Evolutionary conservation across 1,139 yeast species (phyloP).

Genomic region (Diutina ranongensis): DNA sequence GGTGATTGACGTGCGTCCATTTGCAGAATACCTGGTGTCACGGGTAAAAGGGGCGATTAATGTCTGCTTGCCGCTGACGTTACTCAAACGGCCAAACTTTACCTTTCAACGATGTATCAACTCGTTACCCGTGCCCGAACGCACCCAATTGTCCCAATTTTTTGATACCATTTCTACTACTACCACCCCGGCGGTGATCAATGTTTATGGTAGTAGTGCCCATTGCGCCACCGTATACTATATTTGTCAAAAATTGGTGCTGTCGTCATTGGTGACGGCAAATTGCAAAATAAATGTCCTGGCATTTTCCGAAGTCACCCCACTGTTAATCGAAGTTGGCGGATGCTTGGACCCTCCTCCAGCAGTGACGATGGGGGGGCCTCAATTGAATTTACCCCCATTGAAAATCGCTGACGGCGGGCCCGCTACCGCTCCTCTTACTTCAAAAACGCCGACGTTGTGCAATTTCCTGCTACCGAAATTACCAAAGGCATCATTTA

Average conservation of each 20-base stretch:
- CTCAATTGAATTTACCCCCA: not conserved
- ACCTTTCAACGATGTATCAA: conserved; percentile 44
- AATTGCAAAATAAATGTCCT: conserved; percentile 10
- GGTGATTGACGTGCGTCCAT: conserved; percentile 61
- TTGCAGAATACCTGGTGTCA: conserved; percentile 42
- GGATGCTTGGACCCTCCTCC: not conserved
- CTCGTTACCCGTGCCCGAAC: conserved; percentile 29
- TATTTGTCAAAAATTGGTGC: conserved; percentile 39
- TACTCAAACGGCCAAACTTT: conserved; percentile 58
- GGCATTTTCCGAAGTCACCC: not conserved
- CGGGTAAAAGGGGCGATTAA: conserved; percentile 50
- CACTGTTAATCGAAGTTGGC: not conserved
- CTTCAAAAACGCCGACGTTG: not conserved
- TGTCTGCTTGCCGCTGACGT: conserved; percentile 68
- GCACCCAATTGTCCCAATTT: not conserved
- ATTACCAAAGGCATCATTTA: not conserved
- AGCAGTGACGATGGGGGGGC: not conserved
- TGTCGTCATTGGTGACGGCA: conserved; percentile 18
- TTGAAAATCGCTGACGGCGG: not conserved
- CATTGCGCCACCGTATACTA: conserved; percentile 29
- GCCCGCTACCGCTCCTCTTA: not conserved
- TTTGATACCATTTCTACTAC: not conserved
- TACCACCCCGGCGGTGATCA: conserved; percentile 13
- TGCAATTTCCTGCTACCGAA: not conserved
- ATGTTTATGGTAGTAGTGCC: conserved; percentile 22